A percentile compares a stretch with the other conserved stretches of the same genome.
Conservation (phyloP, 176 grass and related monocot species). For the Oryza nivara region DNA sequence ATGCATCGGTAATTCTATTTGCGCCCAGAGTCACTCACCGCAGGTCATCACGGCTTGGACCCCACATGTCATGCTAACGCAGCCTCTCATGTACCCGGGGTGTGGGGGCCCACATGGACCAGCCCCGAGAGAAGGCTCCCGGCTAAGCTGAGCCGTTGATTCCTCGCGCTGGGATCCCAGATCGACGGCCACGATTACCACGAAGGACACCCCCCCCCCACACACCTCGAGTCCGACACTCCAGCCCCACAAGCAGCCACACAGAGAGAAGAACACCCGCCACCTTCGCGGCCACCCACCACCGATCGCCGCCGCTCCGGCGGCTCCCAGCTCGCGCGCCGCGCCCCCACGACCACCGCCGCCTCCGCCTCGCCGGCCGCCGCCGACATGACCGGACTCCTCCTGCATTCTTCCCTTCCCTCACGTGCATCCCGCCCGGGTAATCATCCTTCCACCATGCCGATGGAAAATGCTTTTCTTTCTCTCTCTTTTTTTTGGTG, state of each 20-base stretch:
- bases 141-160: background rate
- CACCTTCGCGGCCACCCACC: background rate
- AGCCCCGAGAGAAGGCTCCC: background rate
- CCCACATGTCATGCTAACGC: background rate
- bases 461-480: background rate
- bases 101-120: background rate
- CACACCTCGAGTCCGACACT: slow-evolving; percentile 1
- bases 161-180: background rate
- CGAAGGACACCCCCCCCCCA: background rate
- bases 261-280: background rate
- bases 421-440: slow-evolving; percentile 24
- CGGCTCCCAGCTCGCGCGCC: background rate
- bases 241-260: slow-evolving; percentile 9
- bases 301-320: background rate
- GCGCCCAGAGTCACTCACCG: no score
- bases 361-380: background rate
- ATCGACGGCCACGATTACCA: background rate
- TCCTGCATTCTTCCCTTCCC: slow-evolving; percentile 7
- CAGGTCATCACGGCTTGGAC: no score
- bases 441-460: background rate
- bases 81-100: background rate
- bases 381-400: background rate
- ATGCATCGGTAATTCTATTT: no score
- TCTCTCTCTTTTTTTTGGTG: background rate
- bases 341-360: background rate